Conservation (phyloP, 345 rosid species). For the Citrus maxima region DNA sequence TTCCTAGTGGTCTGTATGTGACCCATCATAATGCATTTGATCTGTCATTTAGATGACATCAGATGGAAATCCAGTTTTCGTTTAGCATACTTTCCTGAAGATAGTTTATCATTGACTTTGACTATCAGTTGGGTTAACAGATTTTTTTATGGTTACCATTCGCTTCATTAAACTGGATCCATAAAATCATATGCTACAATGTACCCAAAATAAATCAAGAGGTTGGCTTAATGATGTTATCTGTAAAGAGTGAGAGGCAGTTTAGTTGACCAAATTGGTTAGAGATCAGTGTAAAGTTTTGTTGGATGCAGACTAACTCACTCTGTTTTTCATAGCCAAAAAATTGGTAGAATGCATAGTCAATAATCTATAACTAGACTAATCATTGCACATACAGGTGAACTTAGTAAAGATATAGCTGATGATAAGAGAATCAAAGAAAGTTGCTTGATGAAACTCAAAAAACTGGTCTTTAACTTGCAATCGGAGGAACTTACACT, state of each 20-base stretch:
- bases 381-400: neutral
- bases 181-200: neutral
- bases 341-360: neutral
- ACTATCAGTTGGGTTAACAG: neutral
- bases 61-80: neutral
- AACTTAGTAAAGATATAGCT: neutral
- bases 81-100: neutral
- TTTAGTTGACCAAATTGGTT: neutral
- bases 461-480: neutral
- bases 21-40: neutral
- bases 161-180: neutral
- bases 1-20: neutral
- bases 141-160: neutral
- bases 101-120: neutral
- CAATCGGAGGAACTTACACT: neutral
- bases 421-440: neutral
- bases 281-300: neutral
- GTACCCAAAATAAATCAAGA: neutral
- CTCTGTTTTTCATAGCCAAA: neutral
- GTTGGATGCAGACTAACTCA: neutral
- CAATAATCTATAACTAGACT: neutral
- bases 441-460: neutral
- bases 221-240: neutral
- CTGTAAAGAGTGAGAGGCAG: neutral
- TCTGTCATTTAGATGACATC: neutral